Conservation (phyloP, 78 protist genomes). For the Guillardia theta region DNA sequence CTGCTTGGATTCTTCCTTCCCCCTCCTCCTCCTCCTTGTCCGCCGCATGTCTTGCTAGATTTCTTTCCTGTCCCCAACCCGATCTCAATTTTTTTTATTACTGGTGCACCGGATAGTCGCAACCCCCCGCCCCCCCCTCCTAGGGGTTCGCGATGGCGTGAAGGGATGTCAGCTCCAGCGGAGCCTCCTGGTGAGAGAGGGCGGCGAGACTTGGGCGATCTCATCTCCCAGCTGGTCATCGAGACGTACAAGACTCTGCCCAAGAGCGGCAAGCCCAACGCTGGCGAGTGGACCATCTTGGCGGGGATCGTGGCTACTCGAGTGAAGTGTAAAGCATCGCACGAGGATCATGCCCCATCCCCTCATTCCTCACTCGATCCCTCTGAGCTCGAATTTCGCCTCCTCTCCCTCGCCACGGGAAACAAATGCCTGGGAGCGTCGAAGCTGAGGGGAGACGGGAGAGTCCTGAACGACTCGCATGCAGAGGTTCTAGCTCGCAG, state of each 20-base stretch:
- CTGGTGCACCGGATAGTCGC: no score
- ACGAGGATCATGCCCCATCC: neutral
- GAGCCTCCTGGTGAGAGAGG: no score
- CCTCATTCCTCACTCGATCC: neutral
- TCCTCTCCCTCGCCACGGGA: neutral
- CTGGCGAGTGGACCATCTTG: neutral
- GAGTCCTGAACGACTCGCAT: neutral
- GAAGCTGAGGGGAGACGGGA: neutral
- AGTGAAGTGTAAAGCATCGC: neutral
- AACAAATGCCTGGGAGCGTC: neutral
- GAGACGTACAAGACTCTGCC: neutral
- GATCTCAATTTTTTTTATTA: no score
- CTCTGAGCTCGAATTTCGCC: neutral
- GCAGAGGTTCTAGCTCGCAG: neutral
- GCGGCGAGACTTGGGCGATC: no score
- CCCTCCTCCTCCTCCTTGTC: no score
- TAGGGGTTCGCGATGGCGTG: no score
- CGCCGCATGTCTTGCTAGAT: no score
- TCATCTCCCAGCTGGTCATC: neutral
- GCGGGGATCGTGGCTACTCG: neutral
- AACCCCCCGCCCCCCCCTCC: no score
- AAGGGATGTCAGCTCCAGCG: no score
- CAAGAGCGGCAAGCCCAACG: slow-evolving; percentile 14
- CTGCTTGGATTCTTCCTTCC: no score
- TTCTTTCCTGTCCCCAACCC: no score